These are phyloP conservation scores for Phylloporus sp. DNA, from an alignment of 768 basidiomycete genomes.

Conservation along the genomic window DNA sequence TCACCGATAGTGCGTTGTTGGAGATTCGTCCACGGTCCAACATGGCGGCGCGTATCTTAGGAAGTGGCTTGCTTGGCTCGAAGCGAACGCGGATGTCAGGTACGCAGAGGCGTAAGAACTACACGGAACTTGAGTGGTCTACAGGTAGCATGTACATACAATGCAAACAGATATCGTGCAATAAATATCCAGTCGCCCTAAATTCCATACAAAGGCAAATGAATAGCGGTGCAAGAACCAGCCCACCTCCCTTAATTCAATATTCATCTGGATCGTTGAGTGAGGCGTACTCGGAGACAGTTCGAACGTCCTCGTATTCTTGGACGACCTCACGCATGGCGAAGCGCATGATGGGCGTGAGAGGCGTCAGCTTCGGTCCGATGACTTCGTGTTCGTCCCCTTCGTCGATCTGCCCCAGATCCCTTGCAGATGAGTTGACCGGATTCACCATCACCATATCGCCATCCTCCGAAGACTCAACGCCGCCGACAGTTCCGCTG, in stretches of 20 bases:
- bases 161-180: background rate
- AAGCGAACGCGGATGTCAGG: constrained; percentile 83
- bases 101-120: constrained; percentile 56
- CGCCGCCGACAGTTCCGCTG: constrained; percentile 41
- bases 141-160: constrained; percentile 9
- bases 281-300: constrained; percentile 75
- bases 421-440: constrained; percentile 35
- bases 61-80: constrained; percentile 88
- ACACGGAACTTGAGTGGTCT: background rate
- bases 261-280: constrained; percentile 68
- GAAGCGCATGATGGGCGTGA: constrained; percentile 75
- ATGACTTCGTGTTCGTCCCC: constrained; percentile 52
- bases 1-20: constrained; percentile 70
- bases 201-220: background rate
- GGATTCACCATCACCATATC: constrained; percentile 44
- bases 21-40: constrained; percentile 86
- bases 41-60: constrained; percentile 83
- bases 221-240: background rate
- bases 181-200: constrained; percentile 6
- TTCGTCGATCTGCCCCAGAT: constrained; percentile 44
- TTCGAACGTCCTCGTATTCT: constrained; percentile 75
- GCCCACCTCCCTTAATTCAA: constrained; percentile 29
- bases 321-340: constrained; percentile 82
- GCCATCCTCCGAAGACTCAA: constrained; percentile 39
- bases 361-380: constrained; percentile 71